Conservation (phyloP, 176 grass and related monocot genomes). For the Areca catechu region DNA sequence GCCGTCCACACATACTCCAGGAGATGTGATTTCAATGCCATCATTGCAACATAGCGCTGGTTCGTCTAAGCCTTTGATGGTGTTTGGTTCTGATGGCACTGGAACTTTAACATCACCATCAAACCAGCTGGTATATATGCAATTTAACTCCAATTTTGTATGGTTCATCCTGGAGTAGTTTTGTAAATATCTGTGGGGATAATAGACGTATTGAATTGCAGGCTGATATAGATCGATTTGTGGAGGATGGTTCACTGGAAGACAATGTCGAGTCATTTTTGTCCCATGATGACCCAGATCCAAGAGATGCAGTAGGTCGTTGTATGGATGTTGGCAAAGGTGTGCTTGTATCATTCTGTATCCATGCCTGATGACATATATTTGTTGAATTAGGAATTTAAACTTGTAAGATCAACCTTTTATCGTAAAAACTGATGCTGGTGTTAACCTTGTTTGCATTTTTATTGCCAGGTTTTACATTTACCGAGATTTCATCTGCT, state of each 20-base stretch:
- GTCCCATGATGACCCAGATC: conserved; percentile 96
- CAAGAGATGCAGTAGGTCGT: conserved; percentile 73
- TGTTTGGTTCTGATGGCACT: conserved; percentile 68
- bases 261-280: conserved; percentile 99
- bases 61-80: conserved; percentile 61
- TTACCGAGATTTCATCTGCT: conserved; percentile 52
- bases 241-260: conserved; percentile 88
- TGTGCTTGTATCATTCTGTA: conserved; percentile 10
- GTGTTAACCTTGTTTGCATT: not conserved
- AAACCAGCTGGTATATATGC: conserved; percentile 62
- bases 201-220: conserved; percentile 24
- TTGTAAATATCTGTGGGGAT: not conserved
- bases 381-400: too few relatives aligned
- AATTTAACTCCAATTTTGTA: not conserved
- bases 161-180: not conserved
- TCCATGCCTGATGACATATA: too few relatives aligned
- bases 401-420: too few relatives aligned
- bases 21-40: conserved; percentile 79
- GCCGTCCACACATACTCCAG: conserved; percentile 97
- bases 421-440: too few relatives aligned
- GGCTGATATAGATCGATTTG: conserved; percentile 89
- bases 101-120: conserved; percentile 79
- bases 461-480: conserved; percentile 60
- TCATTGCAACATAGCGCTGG: conserved; percentile 66
- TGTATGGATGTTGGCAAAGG: conserved; percentile 92